A percentile compares a stretch with the other conserved stretches of the same genome.
Evolutionary conservation across 208 protist species (phyloP).

Genomic region (Acanthamoeba healyi): DNA sequence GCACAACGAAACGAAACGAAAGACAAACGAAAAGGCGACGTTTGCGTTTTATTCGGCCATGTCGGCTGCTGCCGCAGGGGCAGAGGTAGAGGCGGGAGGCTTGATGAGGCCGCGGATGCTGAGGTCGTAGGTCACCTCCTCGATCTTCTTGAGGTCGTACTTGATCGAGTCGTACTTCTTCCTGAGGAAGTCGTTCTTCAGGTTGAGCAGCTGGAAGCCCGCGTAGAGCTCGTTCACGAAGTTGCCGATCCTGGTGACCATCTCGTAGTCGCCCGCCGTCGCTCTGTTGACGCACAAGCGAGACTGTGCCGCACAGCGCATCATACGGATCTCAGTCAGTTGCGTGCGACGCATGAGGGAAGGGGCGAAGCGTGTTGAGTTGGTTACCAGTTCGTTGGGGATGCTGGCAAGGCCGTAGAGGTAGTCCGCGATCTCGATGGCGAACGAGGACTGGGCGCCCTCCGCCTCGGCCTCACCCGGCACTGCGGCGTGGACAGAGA

Average conservation of each 20-base stretch:
- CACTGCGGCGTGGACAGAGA: neutral
- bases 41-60: neutral
- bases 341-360: neutral
- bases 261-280: slow-evolving; percentile 48
- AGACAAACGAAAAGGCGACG: neutral
- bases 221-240: slow-evolving; percentile 76
- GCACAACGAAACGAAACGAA: no score
- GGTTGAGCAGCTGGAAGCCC: slow-evolving; percentile 75
- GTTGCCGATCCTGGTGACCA: slow-evolving; percentile 7
- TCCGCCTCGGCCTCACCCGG: neutral
- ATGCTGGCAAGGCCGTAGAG: slow-evolving; percentile 52
- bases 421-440: slow-evolving; percentile 59
- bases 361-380: neutral
- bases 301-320: neutral
- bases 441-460: slow-evolving; percentile 46
- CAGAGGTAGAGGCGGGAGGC: neutral
- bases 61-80: neutral
- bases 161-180: slow-evolving; percentile 77
- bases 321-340: neutral
- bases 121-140: slow-evolving; percentile 65
- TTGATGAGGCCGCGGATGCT: slow-evolving; percentile 64
- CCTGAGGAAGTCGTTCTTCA: slow-evolving; percentile 73
- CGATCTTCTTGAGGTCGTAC: slow-evolving; percentile 66
- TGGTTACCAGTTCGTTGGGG: slow-evolving; percentile 69
- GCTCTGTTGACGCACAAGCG: slow-evolving; percentile 71